phyloP scores from a whole-genome alignment of 768 basidiomycete genomes.

The Lepiota subincarnata region DNA sequence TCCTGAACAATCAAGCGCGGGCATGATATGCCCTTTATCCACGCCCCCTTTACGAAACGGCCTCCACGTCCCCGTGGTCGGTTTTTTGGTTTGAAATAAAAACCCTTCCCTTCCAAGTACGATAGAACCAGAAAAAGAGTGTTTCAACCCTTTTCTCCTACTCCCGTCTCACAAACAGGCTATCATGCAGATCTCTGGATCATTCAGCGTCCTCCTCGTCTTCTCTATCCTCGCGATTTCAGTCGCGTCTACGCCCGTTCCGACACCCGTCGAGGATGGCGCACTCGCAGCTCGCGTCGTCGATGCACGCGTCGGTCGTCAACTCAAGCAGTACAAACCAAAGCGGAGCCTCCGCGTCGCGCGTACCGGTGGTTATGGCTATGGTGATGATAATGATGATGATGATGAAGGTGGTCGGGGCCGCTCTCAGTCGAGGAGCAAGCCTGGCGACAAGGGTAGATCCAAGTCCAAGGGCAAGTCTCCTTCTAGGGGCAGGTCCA shows the following conservation, averaged over 20 bases:
- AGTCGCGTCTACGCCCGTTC: constrained; percentile 7
- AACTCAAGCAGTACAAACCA: constrained; percentile 5
- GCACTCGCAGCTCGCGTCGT: constrained; percentile 3
- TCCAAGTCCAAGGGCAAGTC: too few species aligned
- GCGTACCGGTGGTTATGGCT: not conserved
- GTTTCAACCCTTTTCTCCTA: too few species aligned
- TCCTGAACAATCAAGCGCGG: too few species aligned
- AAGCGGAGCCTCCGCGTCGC: not conserved
- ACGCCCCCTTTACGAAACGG: too few species aligned
- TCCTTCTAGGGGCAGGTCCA: too few species aligned
- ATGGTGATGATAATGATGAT: not conserved
- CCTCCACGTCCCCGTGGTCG: too few species aligned
- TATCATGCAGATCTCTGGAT: constrained; percentile 7
- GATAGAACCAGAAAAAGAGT: too few species aligned
- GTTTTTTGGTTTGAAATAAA: too few species aligned
- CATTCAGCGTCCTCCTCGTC: constrained; percentile 15
- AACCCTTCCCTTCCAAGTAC: too few species aligned
- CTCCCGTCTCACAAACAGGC: not conserved
- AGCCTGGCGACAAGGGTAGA: too few species aligned
- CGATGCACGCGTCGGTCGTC: not conserved
- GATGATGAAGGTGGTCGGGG: not conserved
- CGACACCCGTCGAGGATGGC: not conserved
- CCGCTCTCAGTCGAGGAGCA: too few species aligned
- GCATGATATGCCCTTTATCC: too few species aligned
- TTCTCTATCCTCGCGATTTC: constrained; percentile 13